These are phyloP conservation scores for Filosporella fistucella DNA, from an alignment of 495 filamentous ascomycete genomes.

Conservation along the genomic window DNA sequence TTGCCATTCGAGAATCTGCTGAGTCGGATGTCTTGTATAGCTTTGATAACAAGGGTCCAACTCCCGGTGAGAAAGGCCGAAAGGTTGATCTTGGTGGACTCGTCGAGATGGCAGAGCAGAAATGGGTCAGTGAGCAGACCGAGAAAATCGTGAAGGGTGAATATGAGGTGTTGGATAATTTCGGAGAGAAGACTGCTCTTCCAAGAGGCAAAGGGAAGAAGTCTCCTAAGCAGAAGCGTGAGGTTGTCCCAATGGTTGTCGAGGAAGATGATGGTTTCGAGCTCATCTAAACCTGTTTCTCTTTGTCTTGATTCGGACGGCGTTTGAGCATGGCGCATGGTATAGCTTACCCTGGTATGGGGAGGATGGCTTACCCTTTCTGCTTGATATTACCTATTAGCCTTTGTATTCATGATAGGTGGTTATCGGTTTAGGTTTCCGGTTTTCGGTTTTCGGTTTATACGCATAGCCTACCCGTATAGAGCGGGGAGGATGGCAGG, in stretches of 20 bases:
- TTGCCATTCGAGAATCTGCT: slow-evolving; percentile 8
- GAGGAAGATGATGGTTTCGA: slow-evolving; percentile 25
- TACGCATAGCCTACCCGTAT: too few species aligned
- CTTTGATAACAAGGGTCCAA: slow-evolving; percentile 21
- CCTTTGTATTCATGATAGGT: slow-evolving; percentile 19
- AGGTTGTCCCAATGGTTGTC: not conserved
- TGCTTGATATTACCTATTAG: slow-evolving; percentile 1
- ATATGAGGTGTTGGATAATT: slow-evolving; percentile 24
- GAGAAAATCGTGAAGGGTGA: slow-evolving; percentile 23
- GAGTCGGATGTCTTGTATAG: slow-evolving; percentile 17
- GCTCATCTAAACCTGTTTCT: slow-evolving; percentile 14
- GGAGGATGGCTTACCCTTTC: slow-evolving; percentile 21
- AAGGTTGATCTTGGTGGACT: slow-evolving; percentile 17
- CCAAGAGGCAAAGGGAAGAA: slow-evolving; percentile 11
- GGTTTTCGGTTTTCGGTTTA: slow-evolving; percentile 2
- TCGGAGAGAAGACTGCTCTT: slow-evolving; percentile 15
- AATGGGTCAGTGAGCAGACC: slow-evolving; percentile 18
- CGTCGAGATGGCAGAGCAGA: slow-evolving; percentile 24
- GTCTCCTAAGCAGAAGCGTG: slow-evolving; percentile 20
- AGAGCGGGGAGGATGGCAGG: not conserved
- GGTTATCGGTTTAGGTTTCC: slow-evolving; percentile 15
- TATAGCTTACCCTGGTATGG: slow-evolving; percentile 23
- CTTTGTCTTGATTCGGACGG: slow-evolving; percentile 4
- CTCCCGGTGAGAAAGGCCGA: slow-evolving; percentile 15
- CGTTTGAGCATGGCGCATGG: slow-evolving; percentile 18